These are phyloP conservation scores for Phtheirospermum japonicum DNA, from an alignment of 257 asterid species.

Conservation along the genomic window DNA sequence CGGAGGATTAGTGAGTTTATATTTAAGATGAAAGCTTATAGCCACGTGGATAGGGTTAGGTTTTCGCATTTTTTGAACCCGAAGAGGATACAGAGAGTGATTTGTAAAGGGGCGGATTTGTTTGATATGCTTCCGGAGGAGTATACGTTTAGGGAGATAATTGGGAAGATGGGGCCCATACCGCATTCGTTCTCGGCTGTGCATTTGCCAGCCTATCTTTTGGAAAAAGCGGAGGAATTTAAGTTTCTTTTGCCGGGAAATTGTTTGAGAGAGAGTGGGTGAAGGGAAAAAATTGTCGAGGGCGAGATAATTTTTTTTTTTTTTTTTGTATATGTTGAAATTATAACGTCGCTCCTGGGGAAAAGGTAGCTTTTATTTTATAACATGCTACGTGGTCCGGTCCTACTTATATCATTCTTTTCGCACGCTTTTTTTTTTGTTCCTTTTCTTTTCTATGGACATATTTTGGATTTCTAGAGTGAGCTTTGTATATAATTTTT, in stretches of 20 bases:
- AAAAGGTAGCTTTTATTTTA: slow-evolving; percentile 40
- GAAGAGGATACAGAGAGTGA: slow-evolving; percentile 67
- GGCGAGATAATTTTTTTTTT: too few species aligned
- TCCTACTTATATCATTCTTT: slow-evolving; percentile 42
- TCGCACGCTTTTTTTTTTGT: slow-evolving; percentile 15
- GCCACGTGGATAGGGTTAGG: slow-evolving; percentile 77
- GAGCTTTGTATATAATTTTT: slow-evolving; percentile 51
- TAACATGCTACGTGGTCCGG: slow-evolving; percentile 37
- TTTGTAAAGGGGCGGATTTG: slow-evolving; percentile 79
- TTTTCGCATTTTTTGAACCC: slow-evolving; percentile 79
- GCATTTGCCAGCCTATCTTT: slow-evolving; percentile 66
- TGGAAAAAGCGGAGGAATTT: slow-evolving; percentile 58
- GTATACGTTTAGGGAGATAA: slow-evolving; percentile 77
- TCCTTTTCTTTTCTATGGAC: too few species aligned
- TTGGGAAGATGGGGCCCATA: slow-evolving; percentile 78
- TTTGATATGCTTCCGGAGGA: slow-evolving; percentile 92
- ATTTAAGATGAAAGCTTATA: slow-evolving; percentile 93
- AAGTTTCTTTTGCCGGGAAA: slow-evolving; percentile 80
- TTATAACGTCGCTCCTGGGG: slow-evolving; percentile 34
- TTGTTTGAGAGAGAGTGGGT: slow-evolving; percentile 67
- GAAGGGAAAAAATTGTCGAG: slow-evolving; percentile 5
- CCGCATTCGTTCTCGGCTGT: slow-evolving; percentile 90
- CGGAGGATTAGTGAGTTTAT: slow-evolving; percentile 61
- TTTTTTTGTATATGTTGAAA: slow-evolving; percentile 41
- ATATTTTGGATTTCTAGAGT: slow-evolving; percentile 42